phyloP scores from a whole-genome alignment of 192 early-diverging fungal species.

The Obelidium mucronatum region DNA sequence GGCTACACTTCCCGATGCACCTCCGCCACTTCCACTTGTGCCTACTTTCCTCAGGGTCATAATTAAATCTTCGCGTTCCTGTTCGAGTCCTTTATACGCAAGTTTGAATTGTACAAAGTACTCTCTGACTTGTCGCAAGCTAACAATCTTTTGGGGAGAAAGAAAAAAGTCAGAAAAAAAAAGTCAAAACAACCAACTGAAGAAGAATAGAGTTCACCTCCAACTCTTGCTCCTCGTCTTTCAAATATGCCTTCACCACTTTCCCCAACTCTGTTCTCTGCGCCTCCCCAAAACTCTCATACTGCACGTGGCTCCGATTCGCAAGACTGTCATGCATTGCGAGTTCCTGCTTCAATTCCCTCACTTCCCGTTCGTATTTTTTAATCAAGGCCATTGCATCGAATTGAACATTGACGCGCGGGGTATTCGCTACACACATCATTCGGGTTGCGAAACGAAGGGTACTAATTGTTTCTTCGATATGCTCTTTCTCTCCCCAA shows the following conservation, averaged over 20 bases:
- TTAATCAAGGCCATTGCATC: slow-evolving; percentile 70
- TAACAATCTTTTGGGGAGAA: slow-evolving; percentile 52
- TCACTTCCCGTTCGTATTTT: slow-evolving; percentile 67
- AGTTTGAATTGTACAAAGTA: slow-evolving; percentile 55
- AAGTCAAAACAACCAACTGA: not conserved
- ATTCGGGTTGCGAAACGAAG: slow-evolving; percentile 70
- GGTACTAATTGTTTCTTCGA: slow-evolving; percentile 73
- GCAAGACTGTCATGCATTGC: slow-evolving; percentile 66
- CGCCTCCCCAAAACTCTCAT: slow-evolving; percentile 61
- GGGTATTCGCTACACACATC: slow-evolving; percentile 68
- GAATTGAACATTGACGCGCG: slow-evolving; percentile 65
- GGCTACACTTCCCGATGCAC: slow-evolving; percentile 1
- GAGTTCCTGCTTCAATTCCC: slow-evolving; percentile 69
- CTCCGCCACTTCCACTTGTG: not conserved
- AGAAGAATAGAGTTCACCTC: slow-evolving; percentile 48
- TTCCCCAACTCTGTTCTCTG: slow-evolving; percentile 58
- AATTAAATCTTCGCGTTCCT: slow-evolving; percentile 47
- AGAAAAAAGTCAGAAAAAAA: slow-evolving; percentile 3
- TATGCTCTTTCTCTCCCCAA: slow-evolving; percentile 58
- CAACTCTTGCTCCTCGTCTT: slow-evolving; percentile 60
- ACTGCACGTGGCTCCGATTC: slow-evolving; percentile 65
- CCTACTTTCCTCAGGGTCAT: slow-evolving; percentile 18
- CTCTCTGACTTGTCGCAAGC: slow-evolving; percentile 64
- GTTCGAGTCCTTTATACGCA: slow-evolving; percentile 58
- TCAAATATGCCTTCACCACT: slow-evolving; percentile 55